Evolutionary conservation across 768 basidiomycete species (phyloP), one percentile per base, ranked within the genome.

Genomic region (Amanita inopinata): DNA sequence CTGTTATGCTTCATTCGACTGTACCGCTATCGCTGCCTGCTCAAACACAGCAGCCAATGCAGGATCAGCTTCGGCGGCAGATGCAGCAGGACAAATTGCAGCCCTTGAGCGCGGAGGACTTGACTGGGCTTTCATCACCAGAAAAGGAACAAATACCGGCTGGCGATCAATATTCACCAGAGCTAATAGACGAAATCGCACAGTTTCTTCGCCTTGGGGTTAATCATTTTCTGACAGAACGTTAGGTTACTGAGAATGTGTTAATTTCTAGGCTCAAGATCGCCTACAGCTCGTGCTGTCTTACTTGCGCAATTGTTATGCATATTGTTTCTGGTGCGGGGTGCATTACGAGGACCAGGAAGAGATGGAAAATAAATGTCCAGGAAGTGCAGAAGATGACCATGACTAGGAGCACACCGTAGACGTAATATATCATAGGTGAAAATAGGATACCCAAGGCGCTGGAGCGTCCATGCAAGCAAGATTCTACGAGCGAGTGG

Each of bases 321-420:
- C 67, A 4, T 91, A 91, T 56, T 91, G 89, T 56, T 90, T 89
- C 59, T 91, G 87, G 84, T 92, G 89, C 56, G 89, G 89, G 9
- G 73, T 81, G 9, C 71, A 78, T 51, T 92, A 90, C 54, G 69
- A 72, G 4, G 66, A 69, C 49, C 57, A 61, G 4, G 71, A 73
- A 11, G 82, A 85, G 38, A 63, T 92, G 66, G 61, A 61, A 28
- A 58, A 53, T 27, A 66, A 77, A 43, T 92, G 89, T 58, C 88
- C 88, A 4, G 89, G 89, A 5, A 56, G 65, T 31, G 71, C 74
- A 22, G 89, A 92, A 57, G 83, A 86, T 30, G 76, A 73, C 46
- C 88, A 92, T 57, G 83, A 89, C 61, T 88, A 64, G 72, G 15
- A 28, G n/a, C 33, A 17, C 18, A n/a, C n/a, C n/a, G n/a, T n/a